Evolutionary conservation across 495 filamentous ascomycete species (phyloP).

Genomic region (Penicillium waksmanii): DNA sequence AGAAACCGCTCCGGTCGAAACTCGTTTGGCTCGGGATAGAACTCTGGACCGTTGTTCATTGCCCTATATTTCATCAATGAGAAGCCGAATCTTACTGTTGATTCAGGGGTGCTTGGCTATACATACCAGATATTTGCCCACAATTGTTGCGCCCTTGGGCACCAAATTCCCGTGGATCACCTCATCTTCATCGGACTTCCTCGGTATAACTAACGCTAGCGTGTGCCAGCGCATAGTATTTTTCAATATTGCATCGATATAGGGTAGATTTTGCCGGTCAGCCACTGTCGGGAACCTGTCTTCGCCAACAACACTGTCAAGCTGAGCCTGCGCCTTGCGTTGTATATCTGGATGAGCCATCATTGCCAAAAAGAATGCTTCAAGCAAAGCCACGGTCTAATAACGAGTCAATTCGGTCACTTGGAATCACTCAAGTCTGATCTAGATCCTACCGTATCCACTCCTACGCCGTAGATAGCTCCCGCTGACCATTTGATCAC

Average conservation of each 20-base stretch:
- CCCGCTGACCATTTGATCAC: background rate
- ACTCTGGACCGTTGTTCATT: constrained; percentile 27
- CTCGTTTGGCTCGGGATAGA: constrained; percentile 35
- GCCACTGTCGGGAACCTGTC: background rate
- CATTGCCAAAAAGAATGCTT: background rate
- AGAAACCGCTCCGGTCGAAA: constrained; percentile 46
- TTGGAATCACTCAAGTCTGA: background rate
- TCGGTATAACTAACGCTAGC: background rate
- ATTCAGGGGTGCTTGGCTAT: background rate
- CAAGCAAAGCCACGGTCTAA: background rate
- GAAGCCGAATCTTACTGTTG: too few relatives aligned
- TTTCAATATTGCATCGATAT: background rate
- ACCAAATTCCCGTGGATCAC: background rate
- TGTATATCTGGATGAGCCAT: background rate
- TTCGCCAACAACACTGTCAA: background rate
- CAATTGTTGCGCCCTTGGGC: background rate
- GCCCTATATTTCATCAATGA: background rate
- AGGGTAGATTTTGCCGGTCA: background rate
- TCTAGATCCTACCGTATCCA: background rate
- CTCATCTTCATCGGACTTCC: background rate
- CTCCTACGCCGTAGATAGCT: background rate
- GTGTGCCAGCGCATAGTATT: background rate
- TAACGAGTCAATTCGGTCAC: background rate
- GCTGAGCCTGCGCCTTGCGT: background rate
- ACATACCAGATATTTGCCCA: background rate